phyloP scores from a whole-genome alignment of 306 rosid species.

The Senna siamea region DNA sequence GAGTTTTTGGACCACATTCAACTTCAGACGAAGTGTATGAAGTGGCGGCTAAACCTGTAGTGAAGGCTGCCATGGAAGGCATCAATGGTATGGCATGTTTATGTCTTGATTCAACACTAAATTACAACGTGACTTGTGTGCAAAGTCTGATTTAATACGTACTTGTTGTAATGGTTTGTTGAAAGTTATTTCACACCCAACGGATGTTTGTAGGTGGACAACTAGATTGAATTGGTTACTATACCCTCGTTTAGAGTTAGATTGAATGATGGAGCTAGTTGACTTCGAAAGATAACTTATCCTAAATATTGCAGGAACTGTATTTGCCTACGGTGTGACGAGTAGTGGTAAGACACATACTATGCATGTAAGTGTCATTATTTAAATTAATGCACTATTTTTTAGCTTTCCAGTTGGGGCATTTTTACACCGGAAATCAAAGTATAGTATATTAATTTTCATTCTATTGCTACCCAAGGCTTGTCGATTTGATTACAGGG shows the following conservation, averaged over 20 bases:
- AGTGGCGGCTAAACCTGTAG: slow-evolving; percentile 93
- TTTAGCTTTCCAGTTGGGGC: slow-evolving; percentile 15
- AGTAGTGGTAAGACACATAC: slow-evolving; percentile 99
- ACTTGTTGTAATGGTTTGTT: slow-evolving; percentile 23
- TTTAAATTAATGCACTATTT: slow-evolving; percentile 7
- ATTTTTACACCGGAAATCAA: slow-evolving; percentile 15
- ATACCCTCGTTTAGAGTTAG: slow-evolving; percentile 30
- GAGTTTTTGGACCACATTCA: slow-evolving; percentile 87
- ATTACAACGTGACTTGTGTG: slow-evolving; percentile 16
- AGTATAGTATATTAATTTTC: slow-evolving; percentile 12
- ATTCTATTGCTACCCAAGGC: slow-evolving; percentile 18
- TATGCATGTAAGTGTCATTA: slow-evolving; percentile 83
- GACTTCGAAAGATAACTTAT: slow-evolving; percentile 41
- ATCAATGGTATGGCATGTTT: slow-evolving; percentile 69
- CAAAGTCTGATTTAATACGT: not conserved
- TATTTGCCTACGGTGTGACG: slow-evolving; percentile 98
- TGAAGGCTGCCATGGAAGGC: slow-evolving; percentile 97
- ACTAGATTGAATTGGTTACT: slow-evolving; percentile 34
- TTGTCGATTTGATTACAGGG: not conserved
- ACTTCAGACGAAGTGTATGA: slow-evolving; percentile 84
- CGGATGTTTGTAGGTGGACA: slow-evolving; percentile 18
- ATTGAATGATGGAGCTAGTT: slow-evolving; percentile 33
- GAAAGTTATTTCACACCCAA: slow-evolving; percentile 28
- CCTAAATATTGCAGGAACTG: slow-evolving; percentile 81
- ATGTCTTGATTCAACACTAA: slow-evolving; percentile 17